Conservation (phyloP, 2,329 filamentous ascomycete genomes). For the Fusarium veterinarium region DNA sequence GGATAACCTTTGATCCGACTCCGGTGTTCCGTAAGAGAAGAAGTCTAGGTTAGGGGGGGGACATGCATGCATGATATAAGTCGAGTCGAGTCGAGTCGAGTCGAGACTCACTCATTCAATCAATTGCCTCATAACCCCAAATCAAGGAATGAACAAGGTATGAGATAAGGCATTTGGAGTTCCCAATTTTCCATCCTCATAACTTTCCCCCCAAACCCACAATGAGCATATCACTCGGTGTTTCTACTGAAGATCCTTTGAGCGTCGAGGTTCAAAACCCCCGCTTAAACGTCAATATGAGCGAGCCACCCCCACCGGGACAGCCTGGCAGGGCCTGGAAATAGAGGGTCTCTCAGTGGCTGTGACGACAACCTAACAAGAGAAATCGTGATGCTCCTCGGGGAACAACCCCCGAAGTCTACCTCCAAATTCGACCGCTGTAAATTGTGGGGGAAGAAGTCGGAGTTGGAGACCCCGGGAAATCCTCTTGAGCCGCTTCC, state of each 20-base stretch:
- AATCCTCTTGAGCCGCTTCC: slow-evolving; percentile 51
- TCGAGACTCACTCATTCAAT: not conserved
- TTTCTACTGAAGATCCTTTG: slow-evolving; percentile 25
- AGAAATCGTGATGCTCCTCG: slow-evolving; percentile 26
- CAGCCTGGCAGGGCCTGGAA: slow-evolving; percentile 12
- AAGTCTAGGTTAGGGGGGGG: not conserved
- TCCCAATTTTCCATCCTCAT: slow-evolving; percentile 4
- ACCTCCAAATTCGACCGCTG: not conserved
- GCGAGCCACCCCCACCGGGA: slow-evolving; percentile 42
- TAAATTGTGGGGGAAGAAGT: slow-evolving; percentile 44
- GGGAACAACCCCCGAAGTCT: slow-evolving; percentile 20
- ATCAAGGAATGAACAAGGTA: not conserved
- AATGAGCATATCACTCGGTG: slow-evolving; percentile 23
- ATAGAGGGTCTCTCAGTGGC: slow-evolving; percentile 26
- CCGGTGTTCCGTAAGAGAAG: slow-evolving; percentile 1
- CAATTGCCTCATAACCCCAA: slow-evolving; percentile 11
- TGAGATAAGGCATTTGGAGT: not conserved
- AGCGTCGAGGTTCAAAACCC: slow-evolving; percentile 1
- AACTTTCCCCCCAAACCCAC: slow-evolving; percentile 24
- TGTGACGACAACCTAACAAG: slow-evolving; percentile 12
- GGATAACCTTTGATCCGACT: slow-evolving; percentile 35
- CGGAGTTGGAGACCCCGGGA: slow-evolving; percentile 47
- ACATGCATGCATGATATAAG: slow-evolving; percentile 8
- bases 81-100: not conserved
- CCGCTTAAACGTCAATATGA: slow-evolving; percentile 42